Percentiles rank a stretch among this genome's conserved stretches.
These are phyloP conservation scores for Digitaria exilis DNA, from an alignment of 202 grass and related monocot species.

Conservation along the genomic window DNA sequence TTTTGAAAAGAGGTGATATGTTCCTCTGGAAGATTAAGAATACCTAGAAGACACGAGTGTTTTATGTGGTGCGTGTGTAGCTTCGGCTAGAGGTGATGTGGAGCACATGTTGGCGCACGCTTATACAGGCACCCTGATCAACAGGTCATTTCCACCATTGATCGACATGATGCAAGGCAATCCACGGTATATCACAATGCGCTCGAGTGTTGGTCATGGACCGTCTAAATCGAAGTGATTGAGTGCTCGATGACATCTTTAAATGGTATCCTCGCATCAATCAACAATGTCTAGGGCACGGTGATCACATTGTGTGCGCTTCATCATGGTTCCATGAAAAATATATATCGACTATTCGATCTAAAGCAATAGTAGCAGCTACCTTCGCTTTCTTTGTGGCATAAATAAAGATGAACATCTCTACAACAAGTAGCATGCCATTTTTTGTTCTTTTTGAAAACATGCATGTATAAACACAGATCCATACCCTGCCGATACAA, in stretches of 20 bases:
- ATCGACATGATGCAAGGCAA: not conserved
- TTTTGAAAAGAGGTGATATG: not conserved
- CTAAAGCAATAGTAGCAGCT: not conserved
- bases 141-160: not conserved
- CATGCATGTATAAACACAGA: no score
- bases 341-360: not conserved
- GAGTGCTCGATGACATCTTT: slow-evolving; percentile 15
- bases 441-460: no score
- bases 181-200: not conserved
- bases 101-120: not conserved
- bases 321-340: slow-evolving; percentile 36
- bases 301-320: not conserved
- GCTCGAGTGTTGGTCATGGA: not conserved
- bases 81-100: not conserved
- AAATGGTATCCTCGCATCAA: slow-evolving; percentile 22
- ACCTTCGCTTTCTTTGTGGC: not conserved
- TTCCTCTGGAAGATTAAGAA: not conserved
- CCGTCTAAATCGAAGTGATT: slow-evolving; percentile 27
- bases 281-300: slow-evolving; percentile 19
- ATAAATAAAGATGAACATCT: not conserved
- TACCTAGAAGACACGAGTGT: not conserved
- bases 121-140: not conserved
- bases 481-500: no score
- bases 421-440: no score
- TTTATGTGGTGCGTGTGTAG: not conserved